These are phyloP conservation scores for Cicer arietinum DNA, from an alignment of 306 rosid species.

Conservation along the genomic window DNA sequence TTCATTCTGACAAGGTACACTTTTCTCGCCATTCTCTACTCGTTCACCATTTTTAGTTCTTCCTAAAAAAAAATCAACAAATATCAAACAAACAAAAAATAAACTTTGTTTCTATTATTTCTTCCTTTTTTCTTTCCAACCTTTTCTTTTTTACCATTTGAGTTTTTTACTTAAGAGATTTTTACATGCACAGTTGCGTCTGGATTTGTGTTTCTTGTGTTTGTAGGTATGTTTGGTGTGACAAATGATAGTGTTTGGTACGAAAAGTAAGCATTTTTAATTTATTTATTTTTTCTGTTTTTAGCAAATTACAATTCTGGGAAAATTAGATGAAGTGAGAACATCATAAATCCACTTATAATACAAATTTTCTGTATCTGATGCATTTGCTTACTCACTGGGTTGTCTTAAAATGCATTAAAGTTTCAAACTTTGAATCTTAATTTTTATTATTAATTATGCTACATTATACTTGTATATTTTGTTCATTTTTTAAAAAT, in stretches of 20 bases:
- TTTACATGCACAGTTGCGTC: slow-evolving; percentile 22
- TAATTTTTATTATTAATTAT: slow-evolving; percentile 10
- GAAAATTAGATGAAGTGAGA: slow-evolving; percentile 18
- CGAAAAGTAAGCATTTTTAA: background rate
- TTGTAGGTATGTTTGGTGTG: slow-evolving; percentile 8
- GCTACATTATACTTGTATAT: slow-evolving; percentile 35
- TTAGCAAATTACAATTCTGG: background rate
- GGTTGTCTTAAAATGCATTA: background rate
- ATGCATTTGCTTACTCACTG: background rate
- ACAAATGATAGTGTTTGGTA: slow-evolving; percentile 14
- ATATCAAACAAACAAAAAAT: background rate
- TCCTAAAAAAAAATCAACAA: background rate
- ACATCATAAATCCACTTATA: background rate
- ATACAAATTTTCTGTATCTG: background rate
- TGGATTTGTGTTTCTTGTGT: background rate
- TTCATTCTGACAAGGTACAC: slow-evolving; percentile 11
- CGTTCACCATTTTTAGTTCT: slow-evolving; percentile 7
- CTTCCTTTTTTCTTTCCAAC: background rate
- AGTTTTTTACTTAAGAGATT: background rate
- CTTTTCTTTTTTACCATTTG: too few relatives aligned
- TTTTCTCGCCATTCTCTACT: background rate
- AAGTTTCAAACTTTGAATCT: slow-evolving; percentile 22
- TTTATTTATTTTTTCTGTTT: background rate
- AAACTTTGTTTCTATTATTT: background rate
- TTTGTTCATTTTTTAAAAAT: background rate